Evolutionary conservation across 257 asterid species (phyloP).

Genomic region (Coffea canephora): DNA sequence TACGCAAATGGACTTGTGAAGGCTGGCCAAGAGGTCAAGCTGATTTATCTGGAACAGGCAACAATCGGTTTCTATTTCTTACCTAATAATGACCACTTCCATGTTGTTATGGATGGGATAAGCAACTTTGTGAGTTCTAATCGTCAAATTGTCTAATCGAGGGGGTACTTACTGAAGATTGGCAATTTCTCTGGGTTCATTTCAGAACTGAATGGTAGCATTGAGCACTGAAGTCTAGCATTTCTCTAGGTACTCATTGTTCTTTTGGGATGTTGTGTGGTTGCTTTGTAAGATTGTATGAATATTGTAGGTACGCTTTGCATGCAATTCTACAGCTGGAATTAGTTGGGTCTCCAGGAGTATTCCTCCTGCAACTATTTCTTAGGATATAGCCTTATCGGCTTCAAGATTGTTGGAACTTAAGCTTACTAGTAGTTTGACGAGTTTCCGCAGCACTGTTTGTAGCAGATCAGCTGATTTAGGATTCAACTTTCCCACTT

Average conservation of each 20-base stretch:
- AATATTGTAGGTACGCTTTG: neutral
- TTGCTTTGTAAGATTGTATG: neutral
- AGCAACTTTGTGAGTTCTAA: slow-evolving; percentile 30
- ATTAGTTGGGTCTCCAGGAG: neutral
- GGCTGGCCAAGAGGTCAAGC: slow-evolving; percentile 34
- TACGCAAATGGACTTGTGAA: slow-evolving; percentile 35
- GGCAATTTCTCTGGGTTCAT: slow-evolving; percentile 18
- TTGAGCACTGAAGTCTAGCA: neutral
- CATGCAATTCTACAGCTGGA: neutral
- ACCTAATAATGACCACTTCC: slow-evolving; percentile 42
- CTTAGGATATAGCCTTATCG: slow-evolving; percentile 3
- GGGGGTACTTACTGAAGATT: slow-evolving; percentile 23
- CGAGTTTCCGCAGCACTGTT: neutral
- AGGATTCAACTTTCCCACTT: neutral
- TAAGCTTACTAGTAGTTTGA: neutral
- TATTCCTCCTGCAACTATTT: slow-evolving; percentile 1
- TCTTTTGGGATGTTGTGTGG: neutral
- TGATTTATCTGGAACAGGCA: slow-evolving; percentile 31
- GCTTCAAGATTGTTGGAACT: slow-evolving; percentile 6
- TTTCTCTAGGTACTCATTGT: neutral
- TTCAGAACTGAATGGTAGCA: neutral
- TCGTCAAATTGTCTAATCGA: neutral
- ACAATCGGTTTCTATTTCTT: slow-evolving; percentile 42
- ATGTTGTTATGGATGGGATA: slow-evolving; percentile 34
- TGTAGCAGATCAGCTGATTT: slow-evolving; percentile 3